Evolutionary conservation across 73 alveolate genomes (phyloP).

Genomic region (Paramecium bursaria): DNA sequence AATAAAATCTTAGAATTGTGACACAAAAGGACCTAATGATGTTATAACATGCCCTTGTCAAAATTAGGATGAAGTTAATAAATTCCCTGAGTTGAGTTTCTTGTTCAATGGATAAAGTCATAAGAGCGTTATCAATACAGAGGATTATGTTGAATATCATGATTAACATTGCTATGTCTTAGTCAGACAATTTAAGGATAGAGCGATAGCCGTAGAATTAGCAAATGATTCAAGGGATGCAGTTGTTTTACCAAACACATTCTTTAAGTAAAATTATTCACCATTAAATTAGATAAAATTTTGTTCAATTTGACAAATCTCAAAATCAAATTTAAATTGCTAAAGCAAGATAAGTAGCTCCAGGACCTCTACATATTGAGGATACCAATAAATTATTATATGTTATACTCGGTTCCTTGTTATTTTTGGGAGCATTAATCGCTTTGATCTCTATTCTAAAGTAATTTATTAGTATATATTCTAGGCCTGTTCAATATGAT

Average conservation of each 20-base stretch:
- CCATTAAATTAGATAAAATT: conserved; percentile 8
- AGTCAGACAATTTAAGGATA: neutral
- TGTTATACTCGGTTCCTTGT: neutral
- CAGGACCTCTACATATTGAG: neutral
- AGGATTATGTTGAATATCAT: neutral
- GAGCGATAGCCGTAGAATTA: neutral
- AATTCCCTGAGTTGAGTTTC: conserved; percentile 14
- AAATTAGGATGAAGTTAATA: neutral
- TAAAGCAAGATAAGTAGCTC: neutral
- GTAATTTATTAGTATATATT: neutral
- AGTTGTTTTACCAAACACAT: neutral
- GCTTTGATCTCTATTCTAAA: neutral
- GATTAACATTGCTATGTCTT: conserved; percentile 6
- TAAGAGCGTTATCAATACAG: neutral
- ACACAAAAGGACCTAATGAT: neutral
- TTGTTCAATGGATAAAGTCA: neutral
- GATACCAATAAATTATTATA: neutral
- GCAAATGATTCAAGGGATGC: neutral
- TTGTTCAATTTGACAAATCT: conserved; percentile 18
- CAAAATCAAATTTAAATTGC: neutral
- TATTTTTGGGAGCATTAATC: neutral
- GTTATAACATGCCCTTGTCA: neutral
- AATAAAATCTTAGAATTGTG: too few relatives aligned
- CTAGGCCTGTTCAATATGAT: neutral
- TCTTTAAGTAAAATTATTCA: neutral